Conservation (phyloP, 2,329 filamentous ascomycete genomes). For the Hypomyces rosellus region DNA sequence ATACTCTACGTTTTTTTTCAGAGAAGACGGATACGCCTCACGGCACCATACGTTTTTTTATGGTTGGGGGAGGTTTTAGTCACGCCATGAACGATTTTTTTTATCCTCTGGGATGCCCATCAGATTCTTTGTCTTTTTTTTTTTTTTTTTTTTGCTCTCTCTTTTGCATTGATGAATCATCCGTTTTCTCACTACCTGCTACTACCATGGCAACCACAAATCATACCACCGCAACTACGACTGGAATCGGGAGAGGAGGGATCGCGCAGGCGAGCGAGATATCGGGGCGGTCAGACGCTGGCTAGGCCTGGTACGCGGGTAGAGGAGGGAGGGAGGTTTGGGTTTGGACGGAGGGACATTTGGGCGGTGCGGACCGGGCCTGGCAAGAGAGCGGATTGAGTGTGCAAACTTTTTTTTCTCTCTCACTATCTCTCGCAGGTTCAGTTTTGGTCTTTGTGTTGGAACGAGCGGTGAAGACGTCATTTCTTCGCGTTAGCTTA, state of each 20-base stretch:
- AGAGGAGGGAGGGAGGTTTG: neutral
- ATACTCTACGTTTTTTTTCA: conserved; percentile 20
- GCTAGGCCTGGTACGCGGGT: no score
- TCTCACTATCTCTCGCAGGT: no score
- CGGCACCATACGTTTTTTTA: conserved; percentile 28
- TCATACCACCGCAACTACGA: no score
- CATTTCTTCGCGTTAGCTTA: no score
- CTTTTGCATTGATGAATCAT: conserved; percentile 12
- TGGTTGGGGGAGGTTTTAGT: conserved; percentile 11
- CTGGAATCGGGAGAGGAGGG: conserved; percentile 1
- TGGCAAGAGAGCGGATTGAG: neutral
- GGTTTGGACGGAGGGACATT: conserved; percentile 1
- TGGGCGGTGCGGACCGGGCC: conserved; percentile 8
- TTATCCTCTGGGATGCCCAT: conserved; percentile 6
- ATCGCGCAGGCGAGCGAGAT: neutral
- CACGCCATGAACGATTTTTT: conserved; percentile 14
- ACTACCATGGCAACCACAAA: no score
- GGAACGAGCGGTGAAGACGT: no score
- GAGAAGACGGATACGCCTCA: conserved; percentile 34
- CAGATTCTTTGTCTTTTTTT: conserved; percentile 10
- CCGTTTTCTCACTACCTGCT: no score
- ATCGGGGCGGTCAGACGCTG: neutral
- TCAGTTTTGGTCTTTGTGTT: no score
- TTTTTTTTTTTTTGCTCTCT: conserved; percentile 16
- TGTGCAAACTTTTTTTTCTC: no score